Base-by-base conservation (phyloP, 805 yeast species). In the Pichia scutulata region DNA sequence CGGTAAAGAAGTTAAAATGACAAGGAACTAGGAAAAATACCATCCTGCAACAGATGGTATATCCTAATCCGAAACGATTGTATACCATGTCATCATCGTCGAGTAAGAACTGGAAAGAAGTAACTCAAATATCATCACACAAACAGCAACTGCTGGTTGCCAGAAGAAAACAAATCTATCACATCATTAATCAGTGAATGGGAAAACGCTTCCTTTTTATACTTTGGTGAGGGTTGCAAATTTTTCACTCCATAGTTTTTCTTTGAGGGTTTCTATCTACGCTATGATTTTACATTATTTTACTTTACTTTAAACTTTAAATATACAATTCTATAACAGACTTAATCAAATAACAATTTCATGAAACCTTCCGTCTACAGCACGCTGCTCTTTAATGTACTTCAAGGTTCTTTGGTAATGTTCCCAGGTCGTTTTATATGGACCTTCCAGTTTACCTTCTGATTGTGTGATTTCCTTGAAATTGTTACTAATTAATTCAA, bases 91-190 rank as follows among this genome's bases (percentile, higher is more conserved):
- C 90, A 89, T 84, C 93, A 85, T 83, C 82, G 90, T 85, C 93
- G 90, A 80, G 81, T 87, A 77, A 87, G 70, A 83, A 87, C 80
- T 86, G 89, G 90, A 85, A 85, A 84, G 90, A 85, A 84, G 89
- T 71, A 74, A 80, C 86, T 76, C 66, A 55, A 25, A 48, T 60
- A 53, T 66, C 70, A 66, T 66, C 70, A 66, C 46, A 41, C 55
- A 21, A 41, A 49, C 49, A 46, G 46, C 44, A 41, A 51, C 48
- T 48, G 52, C 52, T 46, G 49, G 52, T 50, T 42, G 30, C 18
- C 14, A 23, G n/a, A 28, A 19, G 36, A 39, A 41, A 8, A 24
- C 22, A 21, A 7, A n/a, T n/a, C n/a, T n/a, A n/a, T n/a, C n/a
- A n/a, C n/a, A n/a, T n/a, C n/a, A n/a, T n/a, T n/a, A n/a, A n/a